Evolutionary conservation across 2,329 filamentous ascomycete genomes (phyloP).

Genomic region (Curvularia sp.): DNA sequence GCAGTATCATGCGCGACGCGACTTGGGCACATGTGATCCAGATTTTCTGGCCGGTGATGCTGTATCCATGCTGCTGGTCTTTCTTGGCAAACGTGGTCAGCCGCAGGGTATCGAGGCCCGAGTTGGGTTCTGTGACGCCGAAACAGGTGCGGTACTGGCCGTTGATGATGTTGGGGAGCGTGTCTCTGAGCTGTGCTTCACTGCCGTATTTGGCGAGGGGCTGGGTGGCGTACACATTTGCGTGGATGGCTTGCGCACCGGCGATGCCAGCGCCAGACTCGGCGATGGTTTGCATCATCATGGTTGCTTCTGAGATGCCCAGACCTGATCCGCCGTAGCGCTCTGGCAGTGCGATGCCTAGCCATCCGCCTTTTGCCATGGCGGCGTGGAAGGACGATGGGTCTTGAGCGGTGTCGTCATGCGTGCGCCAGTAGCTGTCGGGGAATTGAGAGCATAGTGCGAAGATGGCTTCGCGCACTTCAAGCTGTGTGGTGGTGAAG

Average conservation of each 20-base stretch:
- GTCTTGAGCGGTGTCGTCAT: constrained; percentile 73
- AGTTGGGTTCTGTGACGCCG: constrained; percentile 84
- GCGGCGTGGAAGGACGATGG: constrained; percentile 79
- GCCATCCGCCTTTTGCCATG: constrained; percentile 77
- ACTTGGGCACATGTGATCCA: constrained; percentile 90
- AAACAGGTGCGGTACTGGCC: constrained; percentile 79
- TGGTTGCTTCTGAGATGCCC: constrained; percentile 80
- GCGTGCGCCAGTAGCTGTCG: constrained; percentile 77
- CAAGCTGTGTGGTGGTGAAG: constrained; percentile 76
- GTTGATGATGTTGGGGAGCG: constrained; percentile 73
- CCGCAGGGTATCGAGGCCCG: constrained; percentile 78
- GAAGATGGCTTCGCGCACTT: constrained; percentile 72
- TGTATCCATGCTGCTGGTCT: constrained; percentile 63
- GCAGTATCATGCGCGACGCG: constrained; percentile 80
- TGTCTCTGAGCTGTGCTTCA: constrained; percentile 66
- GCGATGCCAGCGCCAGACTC: constrained; percentile 83
- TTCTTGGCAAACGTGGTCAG: constrained; percentile 58
- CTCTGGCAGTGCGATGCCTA: constrained; percentile 81
- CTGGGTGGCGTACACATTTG: constrained; percentile 77
- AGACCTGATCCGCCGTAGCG: constrained; percentile 76
- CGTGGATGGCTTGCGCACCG: constrained; percentile 65
- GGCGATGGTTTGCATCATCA: constrained; percentile 86
- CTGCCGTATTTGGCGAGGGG: constrained; percentile 76
- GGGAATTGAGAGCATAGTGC: constrained; percentile 75
- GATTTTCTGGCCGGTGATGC: constrained; percentile 80